These are phyloP conservation scores for Lenzites betulinus DNA, from an alignment of 768 basidiomycete genomes.

Conservation along the genomic window DNA sequence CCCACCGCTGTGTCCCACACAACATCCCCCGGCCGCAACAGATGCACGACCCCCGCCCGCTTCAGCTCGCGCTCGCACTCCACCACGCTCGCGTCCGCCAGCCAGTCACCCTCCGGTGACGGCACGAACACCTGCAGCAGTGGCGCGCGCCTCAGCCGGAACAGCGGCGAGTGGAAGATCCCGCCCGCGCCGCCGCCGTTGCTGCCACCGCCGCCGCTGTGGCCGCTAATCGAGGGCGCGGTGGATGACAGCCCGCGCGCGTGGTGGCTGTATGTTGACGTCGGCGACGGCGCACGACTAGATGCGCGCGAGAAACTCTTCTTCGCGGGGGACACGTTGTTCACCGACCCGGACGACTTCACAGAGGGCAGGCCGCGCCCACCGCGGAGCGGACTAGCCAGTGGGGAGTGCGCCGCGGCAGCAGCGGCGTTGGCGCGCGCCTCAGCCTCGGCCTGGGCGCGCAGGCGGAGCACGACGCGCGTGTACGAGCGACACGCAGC, in stretches of 20 bases:
- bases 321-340: constrained; percentile 9
- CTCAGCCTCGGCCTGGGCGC: constrained; percentile 76
- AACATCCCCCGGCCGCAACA: constrained; percentile 76
- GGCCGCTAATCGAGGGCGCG: background rate
- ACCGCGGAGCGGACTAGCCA: constrained; percentile 15
- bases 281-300: constrained; percentile 71
- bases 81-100: constrained; percentile 77
- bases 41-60: constrained; percentile 59
- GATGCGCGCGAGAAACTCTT: constrained; percentile 42
- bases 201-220: background rate
- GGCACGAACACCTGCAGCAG: constrained; percentile 82
- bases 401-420: background rate
- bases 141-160: constrained; percentile 70
- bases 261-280: constrained; percentile 50
- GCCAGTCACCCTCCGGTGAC: constrained; percentile 84
- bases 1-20: constrained; percentile 88
- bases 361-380: constrained; percentile 5
- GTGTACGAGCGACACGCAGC: constrained; percentile 75
- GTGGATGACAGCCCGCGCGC: background rate
- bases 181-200: background rate
- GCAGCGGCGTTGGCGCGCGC: constrained; percentile 24
- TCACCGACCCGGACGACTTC: constrained; percentile 13
- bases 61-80: constrained; percentile 83
- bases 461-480: constrained; percentile 75
- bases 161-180: constrained; percentile 71